A percentile compares a stretch with the other conserved stretches of the same genome.
phyloP scores from a whole-genome alignment of 2,329 filamentous ascomycete genomes.

The Leptographium lundbergii region DNA sequence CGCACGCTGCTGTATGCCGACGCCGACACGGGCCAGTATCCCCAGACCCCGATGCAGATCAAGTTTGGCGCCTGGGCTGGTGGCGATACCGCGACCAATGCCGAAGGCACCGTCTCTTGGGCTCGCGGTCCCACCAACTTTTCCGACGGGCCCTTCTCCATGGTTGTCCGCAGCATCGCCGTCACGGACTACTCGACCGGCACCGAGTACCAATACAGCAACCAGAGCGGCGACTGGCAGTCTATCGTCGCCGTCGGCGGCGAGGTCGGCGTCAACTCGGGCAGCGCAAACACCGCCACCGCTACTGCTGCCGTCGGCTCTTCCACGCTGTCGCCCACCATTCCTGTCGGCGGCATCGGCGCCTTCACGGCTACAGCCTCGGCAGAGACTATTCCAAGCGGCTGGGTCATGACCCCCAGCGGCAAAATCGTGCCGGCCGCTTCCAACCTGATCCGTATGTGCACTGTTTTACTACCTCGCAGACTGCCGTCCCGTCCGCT shows the following conservation, averaged over 20 bases:
- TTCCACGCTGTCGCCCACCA: conserved; percentile 46
- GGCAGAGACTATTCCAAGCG: conserved; percentile 50
- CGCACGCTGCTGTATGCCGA: conserved; percentile 60
- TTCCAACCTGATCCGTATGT: conserved; percentile 43
- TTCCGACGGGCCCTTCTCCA: conserved; percentile 67
- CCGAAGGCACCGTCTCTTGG: conserved; percentile 77
- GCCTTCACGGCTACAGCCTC: conserved; percentile 38
- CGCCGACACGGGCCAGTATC: conserved; percentile 63
- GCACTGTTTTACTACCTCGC: no score
- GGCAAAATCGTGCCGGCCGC: conserved; percentile 68
- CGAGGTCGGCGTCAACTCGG: conserved; percentile 55
- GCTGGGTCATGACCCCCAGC: conserved; percentile 67
- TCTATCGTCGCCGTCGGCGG: conserved; percentile 78
- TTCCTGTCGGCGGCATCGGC: conserved; percentile 59
- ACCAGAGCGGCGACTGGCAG: conserved; percentile 63
- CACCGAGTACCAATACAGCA: conserved; percentile 68
- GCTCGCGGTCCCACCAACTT: conserved; percentile 80
- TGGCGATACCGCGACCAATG: conserved; percentile 63
- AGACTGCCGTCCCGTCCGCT: background rate
- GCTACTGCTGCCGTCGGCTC: conserved; percentile 53
- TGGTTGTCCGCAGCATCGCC: conserved; percentile 64
- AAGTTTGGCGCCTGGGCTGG: conserved; percentile 89
- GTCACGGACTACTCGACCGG: conserved; percentile 92
- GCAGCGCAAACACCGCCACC: conserved; percentile 40
- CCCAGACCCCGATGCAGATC: conserved; percentile 90